Evolutionary conservation across 2,329 filamentous ascomycete genomes (phyloP).

Genomic region (Apiospora koreana): DNA sequence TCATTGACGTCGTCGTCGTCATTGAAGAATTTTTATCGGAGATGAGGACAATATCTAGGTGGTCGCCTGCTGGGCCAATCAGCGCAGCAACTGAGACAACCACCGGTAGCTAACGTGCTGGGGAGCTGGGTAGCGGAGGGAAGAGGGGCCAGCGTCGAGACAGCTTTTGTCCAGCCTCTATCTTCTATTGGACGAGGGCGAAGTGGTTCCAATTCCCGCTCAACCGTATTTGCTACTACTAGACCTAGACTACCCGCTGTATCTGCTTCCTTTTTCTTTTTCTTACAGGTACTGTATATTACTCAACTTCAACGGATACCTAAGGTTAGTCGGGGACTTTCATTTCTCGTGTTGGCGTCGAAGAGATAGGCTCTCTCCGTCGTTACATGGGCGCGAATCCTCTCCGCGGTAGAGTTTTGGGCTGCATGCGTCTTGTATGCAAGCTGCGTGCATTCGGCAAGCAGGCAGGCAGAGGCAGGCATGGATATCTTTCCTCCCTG

Average conservation of each 20-base stretch:
- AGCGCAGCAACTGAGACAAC: not conserved
- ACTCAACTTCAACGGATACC: too few species aligned
- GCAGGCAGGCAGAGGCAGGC: not conserved
- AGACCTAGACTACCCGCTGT: not conserved
- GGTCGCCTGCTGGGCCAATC: conserved; percentile 2
- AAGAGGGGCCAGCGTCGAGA: not conserved
- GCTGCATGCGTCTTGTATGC: not conserved
- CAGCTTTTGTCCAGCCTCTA: not conserved
- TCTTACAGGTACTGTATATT: not conserved
- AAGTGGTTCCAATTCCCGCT: not conserved
- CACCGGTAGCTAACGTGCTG: not conserved
- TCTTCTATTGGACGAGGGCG: not conserved
- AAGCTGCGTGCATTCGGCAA: not conserved
- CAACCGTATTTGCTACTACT: not conserved
- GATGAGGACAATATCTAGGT: not conserved
- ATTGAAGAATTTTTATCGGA: not conserved
- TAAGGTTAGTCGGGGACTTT: too few species aligned
- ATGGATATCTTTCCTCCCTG: not conserved
- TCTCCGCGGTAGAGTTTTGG: not conserved
- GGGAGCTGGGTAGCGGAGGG: not conserved
- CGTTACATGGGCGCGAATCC: not conserved
- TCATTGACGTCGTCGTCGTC: not conserved
- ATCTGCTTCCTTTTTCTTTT: not conserved
- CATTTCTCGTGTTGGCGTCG: not conserved
- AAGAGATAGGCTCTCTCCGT: not conserved